These are phyloP conservation scores for Pestalotiopsis sp. DNA, from an alignment of 2,329 filamentous ascomycete genomes.

Conservation along the genomic window DNA sequence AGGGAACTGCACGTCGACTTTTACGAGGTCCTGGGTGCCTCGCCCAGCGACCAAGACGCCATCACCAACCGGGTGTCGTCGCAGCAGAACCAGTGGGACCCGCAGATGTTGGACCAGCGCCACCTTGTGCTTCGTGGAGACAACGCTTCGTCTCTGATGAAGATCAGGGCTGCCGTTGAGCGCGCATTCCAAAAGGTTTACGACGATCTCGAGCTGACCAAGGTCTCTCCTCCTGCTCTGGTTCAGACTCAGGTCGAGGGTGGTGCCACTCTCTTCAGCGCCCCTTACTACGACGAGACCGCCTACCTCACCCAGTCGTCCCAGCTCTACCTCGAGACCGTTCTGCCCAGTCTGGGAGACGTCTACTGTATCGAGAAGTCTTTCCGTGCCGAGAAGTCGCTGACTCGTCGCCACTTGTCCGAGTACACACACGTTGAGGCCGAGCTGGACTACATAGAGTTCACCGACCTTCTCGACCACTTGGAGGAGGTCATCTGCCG, in stretches of 20 bases:
- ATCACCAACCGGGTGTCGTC: constrained; percentile 76
- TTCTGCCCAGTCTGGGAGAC: constrained; percentile 85
- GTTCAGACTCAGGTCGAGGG: constrained; percentile 96
- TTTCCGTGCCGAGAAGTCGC: constrained; percentile 95
- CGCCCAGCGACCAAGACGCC: constrained; percentile 85
- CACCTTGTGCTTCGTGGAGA: constrained; percentile 87
- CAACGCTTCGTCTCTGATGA: constrained; percentile 81
- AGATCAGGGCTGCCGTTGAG: constrained; percentile 81
- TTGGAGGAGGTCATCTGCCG: constrained; percentile 86
- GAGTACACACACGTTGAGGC: constrained; percentile 98
- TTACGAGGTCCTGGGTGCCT: constrained; percentile 77
- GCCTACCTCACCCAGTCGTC: constrained; percentile 96
- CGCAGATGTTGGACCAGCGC: constrained; percentile 73
- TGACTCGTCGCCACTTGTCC: constrained; percentile 90
- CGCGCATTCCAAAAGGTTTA: constrained; percentile 80
- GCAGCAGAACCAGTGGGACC: constrained; percentile 56
- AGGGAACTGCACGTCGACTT: constrained; percentile 91
- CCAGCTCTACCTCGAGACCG: constrained; percentile 96
- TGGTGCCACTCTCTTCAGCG: constrained; percentile 86
- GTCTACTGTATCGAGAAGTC: constrained; percentile 99
- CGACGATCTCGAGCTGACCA: constrained; percentile 74
- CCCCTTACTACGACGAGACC: constrained; percentile 86
- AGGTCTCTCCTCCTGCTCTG: constrained; percentile 86
- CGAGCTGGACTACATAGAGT: constrained; percentile 94
- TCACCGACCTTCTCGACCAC: constrained; percentile 84